Percentiles rank a stretch among this genome's conserved stretches.
phyloP scores from a whole-genome alignment of 768 basidiomycete species.

The Lentinus brumalis region DNA sequence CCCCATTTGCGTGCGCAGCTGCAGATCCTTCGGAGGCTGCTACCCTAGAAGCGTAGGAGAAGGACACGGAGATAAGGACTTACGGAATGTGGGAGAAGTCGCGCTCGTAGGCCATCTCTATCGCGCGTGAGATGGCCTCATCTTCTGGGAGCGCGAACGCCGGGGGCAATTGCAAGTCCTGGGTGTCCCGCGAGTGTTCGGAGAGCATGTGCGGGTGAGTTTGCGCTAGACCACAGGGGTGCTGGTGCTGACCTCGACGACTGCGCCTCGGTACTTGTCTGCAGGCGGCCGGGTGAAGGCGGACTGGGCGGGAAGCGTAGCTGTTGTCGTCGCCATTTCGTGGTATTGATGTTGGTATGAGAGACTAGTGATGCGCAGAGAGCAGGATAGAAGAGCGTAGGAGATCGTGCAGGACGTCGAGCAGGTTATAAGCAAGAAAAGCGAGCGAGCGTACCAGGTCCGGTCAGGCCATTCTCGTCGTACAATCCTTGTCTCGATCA shows the following conservation, averaged over 20 bases:
- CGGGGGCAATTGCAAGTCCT: constrained; percentile 84
- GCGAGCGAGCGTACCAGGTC: constrained; percentile 2
- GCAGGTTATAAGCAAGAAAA: not conserved
- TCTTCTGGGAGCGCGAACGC: constrained; percentile 78
- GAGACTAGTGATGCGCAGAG: not conserved
- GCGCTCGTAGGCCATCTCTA: constrained; percentile 89
- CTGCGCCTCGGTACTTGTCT: constrained; percentile 83
- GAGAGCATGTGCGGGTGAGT: not conserved
- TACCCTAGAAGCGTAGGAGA: not conserved
- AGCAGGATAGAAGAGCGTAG: not conserved
- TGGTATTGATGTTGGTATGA: not conserved
- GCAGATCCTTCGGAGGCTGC: not conserved
- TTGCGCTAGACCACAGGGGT: not conserved
- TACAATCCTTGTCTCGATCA: constrained; percentile 3
- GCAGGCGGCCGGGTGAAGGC: not conserved
- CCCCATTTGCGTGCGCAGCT: not conserved
- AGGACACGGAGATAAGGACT: constrained; percentile 20
- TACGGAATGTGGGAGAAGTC: constrained; percentile 96
- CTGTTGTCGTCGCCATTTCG: not conserved
- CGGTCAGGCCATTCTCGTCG: constrained; percentile 19
- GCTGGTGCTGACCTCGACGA: constrained; percentile 70
- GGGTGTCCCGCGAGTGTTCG: not conserved
- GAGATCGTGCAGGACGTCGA: constrained; percentile 1
- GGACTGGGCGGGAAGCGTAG: not conserved
- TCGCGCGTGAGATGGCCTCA: constrained; percentile 72